Base-by-base conservation (phyloP, 805 yeast genomes). In the Saccharomycopsis synnaedendra region DNA sequence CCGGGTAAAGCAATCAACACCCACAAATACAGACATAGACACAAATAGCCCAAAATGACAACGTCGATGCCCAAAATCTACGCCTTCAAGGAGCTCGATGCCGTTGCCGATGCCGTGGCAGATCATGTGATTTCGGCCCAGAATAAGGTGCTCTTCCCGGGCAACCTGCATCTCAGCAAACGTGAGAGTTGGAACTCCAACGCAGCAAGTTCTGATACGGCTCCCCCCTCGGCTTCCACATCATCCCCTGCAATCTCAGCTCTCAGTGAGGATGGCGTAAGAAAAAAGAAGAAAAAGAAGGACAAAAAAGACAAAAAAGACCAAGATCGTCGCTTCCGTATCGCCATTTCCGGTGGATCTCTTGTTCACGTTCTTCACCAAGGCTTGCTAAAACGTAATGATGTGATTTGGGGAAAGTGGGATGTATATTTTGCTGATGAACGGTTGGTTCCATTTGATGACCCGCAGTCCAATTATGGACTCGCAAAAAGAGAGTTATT, bases 41-140 rank as follows among this genome's bases (percentile, higher is more conserved):
- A 19, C 19, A 19, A 19, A 19, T 19, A 19, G 19, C 19, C 19
- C 19, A 34, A n/a, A 32, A 87, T 87, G 96, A 86, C 96, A 2
- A 85, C 96, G 3, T 85, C 95, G 4, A 95, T 88, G 29, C 97
- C 98, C 19, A 79, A 87, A 52, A 82, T 90, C 45, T 89, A 86
- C 72, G 85, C 96, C 44, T 90, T 93, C 63, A 93, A 88, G 41
- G 95, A 85, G 63, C 82, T 86, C 59, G 71, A 79, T 32, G 93
- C 85, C 11, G 96, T 90, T 33, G 97, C 97, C 2, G 95, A 85
- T 47, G 97, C 97, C 29, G 95, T 90, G 32, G 97, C 97, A 1
- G 96, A 93, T 64, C 95, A 89, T 64, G 82, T 90, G 43, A 78
- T 88, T 35, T 77, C 85, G 32, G 94, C 95, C 8, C 97, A 93